A percentile compares a stretch with the other conserved stretches of the same genome.
phyloP scores from a whole-genome alignment of 306 rosid genomes.

The Ziziphus jujuba region DNA sequence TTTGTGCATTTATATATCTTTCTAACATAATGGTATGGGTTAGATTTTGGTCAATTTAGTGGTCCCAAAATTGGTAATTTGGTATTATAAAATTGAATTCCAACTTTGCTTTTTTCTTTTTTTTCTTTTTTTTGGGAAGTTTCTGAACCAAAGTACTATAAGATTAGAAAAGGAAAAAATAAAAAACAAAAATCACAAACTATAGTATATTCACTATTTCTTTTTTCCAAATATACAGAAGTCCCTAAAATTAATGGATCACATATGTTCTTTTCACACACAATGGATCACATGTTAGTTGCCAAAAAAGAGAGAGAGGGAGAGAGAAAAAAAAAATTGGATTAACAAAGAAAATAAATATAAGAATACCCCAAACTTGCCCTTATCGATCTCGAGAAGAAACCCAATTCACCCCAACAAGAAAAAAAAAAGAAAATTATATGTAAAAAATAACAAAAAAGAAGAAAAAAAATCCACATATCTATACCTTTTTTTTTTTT shows the following conservation, averaged over 20 bases:
- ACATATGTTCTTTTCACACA: too few species aligned
- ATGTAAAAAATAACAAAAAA: slow-evolving; percentile 12
- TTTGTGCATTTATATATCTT: too few species aligned
- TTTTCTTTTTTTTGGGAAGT: background rate
- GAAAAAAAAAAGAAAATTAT: background rate
- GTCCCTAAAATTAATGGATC: slow-evolving; percentile 41
- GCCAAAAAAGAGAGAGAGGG: slow-evolving; percentile 24
- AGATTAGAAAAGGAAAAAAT: background rate
- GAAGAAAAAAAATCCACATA: slow-evolving; percentile 10
- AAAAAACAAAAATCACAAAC: slow-evolving; percentile 29
- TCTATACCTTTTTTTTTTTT: slow-evolving; percentile 22
- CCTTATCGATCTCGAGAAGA: slow-evolving; percentile 47
- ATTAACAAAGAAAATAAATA: slow-evolving; percentile 39
- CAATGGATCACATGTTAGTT: slow-evolving; percentile 53
- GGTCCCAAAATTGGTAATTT: too few species aligned
- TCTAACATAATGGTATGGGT: too few species aligned
- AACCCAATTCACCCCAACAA: slow-evolving; percentile 50
- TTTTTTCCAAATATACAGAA: slow-evolving; percentile 55
- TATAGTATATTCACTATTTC: slow-evolving; percentile 58
- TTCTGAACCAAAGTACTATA: background rate
- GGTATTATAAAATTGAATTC: background rate
- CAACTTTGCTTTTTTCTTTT: background rate
- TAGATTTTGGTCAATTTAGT: too few species aligned
- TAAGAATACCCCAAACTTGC: slow-evolving; percentile 49
- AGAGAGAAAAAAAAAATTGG: slow-evolving; percentile 21